Evolutionary conservation across 192 early-diverging fungal genomes (phyloP).

Genomic region (Dissophora globulifera): DNA sequence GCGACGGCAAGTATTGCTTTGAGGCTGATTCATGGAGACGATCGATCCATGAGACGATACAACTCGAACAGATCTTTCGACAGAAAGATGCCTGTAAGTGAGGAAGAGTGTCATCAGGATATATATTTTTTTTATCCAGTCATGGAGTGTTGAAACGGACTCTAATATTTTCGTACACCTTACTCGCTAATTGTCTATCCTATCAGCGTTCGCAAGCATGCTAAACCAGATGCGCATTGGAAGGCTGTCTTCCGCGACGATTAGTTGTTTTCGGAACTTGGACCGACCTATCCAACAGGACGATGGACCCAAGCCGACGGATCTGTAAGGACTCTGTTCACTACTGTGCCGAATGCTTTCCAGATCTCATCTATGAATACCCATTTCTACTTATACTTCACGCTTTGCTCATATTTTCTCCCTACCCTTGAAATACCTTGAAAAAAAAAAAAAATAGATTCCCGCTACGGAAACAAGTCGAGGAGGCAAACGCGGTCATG

Average conservation of each 20-base stretch:
- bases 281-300: slow-evolving; percentile 44
- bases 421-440: no score
- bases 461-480: slow-evolving; percentile 66
- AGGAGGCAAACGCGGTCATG: slow-evolving; percentile 69
- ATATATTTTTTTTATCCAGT: no score
- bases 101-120: no score
- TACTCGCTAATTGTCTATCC: no score
- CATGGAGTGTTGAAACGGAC: no score
- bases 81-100: slow-evolving; percentile 74
- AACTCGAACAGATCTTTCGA: slow-evolving; percentile 82
- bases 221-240: slow-evolving; percentile 89
- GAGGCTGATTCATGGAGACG: slow-evolving; percentile 67
- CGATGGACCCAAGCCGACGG: slow-evolving; percentile 71
- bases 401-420: no score
- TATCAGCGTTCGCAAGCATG: slow-evolving; percentile 76
- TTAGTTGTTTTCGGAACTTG: slow-evolving; percentile 57
- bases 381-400: no score
- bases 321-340: slow-evolving; percentile 67
- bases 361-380: no score
- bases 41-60: slow-evolving; percentile 61
- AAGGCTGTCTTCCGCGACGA: slow-evolving; percentile 59
- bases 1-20: slow-evolving; percentile 65
- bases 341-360: no score
- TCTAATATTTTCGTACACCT: no score
- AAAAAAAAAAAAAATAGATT: slow-evolving; percentile 29